Evolutionary conservation across 2,329 filamentous ascomycete genomes (phyloP), one percentile per base, ranked within the genome.

Genomic region (Fusarium fujikuroi): DNA sequence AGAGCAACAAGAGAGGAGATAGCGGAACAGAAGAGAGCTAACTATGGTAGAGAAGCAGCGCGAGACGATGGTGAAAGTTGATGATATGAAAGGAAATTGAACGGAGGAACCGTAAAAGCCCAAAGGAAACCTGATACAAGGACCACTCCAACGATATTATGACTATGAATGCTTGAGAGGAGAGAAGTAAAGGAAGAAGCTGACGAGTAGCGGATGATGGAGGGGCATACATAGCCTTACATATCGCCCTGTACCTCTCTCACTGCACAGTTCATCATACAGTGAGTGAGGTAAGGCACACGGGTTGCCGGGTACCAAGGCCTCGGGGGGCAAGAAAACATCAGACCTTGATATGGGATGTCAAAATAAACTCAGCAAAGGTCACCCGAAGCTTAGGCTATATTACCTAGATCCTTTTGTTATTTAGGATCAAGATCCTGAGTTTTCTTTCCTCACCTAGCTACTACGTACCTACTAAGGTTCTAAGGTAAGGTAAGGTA

Each of bases 81-180:
- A 28, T 25, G 34, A 50, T 34, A 40, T n/a, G 44, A 53, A 71
- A 60, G 39, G 42, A 66, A 71, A 63, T 63, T 40, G 61, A 69
- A 72, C 60, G 63, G 52, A 66, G 49, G 59, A 62, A 62, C 59
- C 60, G 63, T 58, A 65, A 70, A 61, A 71, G 59, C 54, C 62
- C 43, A 50, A 74, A 64, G 63, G 59, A 72, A 73, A 72, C 42
- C 28, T 52, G 53, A 64, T 69, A 44, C 67, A 64, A 74, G 46
- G 58, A 73, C 59, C 52, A 36, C 63, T 60, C 60, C 62, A 60
- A 62, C 57, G 56, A 54, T 34, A 58, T 58, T 58, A 58, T 36
- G 54, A 74, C 57, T 59, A 46, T 50, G 58, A 69, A 67, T 57
- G 40, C 44, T 67, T 52, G 57, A 23, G 34, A 42, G 32, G 42